Evolutionary conservation across 2,329 filamentous ascomycete species (phyloP).

Genomic region (Exophiala bonariae): DNA sequence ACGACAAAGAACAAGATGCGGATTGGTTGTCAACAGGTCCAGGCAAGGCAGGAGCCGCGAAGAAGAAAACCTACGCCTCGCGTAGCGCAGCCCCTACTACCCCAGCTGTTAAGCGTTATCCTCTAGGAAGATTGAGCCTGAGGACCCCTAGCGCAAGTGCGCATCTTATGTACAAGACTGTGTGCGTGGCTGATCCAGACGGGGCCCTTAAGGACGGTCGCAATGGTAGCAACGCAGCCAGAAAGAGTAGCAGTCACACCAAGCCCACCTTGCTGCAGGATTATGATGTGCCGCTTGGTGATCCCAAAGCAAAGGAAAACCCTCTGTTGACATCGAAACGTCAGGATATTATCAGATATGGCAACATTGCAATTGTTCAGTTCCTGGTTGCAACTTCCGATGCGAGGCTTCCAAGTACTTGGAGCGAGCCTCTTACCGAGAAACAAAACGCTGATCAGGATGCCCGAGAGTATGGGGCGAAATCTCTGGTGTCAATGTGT

Average conservation of each 20-base stretch:
- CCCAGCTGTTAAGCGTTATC: not conserved
- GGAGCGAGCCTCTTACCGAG: not conserved
- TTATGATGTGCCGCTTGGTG: no score
- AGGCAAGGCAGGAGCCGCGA: not conserved
- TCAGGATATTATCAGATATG: slow-evolving; percentile 5
- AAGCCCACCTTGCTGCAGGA: no score
- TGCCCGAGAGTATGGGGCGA: slow-evolving; percentile 1
- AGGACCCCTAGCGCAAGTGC: not conserved
- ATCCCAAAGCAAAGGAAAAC: not conserved
- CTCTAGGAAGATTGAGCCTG: not conserved
- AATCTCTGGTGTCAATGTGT: slow-evolving; percentile 10
- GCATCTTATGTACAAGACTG: not conserved
- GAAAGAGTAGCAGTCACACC: not conserved
- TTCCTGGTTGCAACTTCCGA: slow-evolving; percentile 12
- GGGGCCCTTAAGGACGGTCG: not conserved
- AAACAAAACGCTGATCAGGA: not conserved
- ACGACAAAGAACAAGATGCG: not conserved
- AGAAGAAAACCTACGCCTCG: not conserved
- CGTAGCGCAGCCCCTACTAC: not conserved
- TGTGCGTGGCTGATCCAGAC: not conserved
- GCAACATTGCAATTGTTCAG: slow-evolving; percentile 1
- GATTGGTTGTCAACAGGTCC: not conserved
- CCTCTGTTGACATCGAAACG: slow-evolving; percentile 27
- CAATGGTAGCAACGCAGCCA: not conserved
- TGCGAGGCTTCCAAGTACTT: not conserved